phyloP scores from a whole-genome alignment of 78 protist species.

The Emiliania huxleyi region DNA sequence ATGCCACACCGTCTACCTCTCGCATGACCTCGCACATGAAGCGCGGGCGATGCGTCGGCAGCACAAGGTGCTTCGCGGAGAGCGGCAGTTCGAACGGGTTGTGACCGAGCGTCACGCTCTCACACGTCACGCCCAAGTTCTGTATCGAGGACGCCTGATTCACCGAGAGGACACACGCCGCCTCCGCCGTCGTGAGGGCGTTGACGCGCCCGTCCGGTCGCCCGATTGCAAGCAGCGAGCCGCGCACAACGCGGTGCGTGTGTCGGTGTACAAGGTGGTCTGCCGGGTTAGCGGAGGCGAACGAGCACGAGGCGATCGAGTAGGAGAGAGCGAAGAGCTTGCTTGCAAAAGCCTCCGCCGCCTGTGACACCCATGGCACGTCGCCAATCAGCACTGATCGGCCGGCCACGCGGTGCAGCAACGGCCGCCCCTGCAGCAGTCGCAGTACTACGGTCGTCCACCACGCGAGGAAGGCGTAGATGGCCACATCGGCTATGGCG shows the following conservation, averaged over 20 bases:
- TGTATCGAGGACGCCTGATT: constrained; percentile 16
- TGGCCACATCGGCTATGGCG: not conserved
- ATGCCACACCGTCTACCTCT: no score
- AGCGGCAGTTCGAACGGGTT: not conserved
- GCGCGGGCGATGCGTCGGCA: not conserved
- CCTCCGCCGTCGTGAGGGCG: constrained; percentile 15
- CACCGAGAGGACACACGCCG: not conserved
- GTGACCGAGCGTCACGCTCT: constrained; percentile 23
- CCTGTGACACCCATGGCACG: constrained; percentile 23
- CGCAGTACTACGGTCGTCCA: not conserved
- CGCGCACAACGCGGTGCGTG: constrained; percentile 56
- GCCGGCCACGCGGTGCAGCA: not conserved
- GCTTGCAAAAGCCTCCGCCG: constrained; percentile 30
- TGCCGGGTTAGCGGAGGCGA: not conserved
- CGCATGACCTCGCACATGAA: not conserved
- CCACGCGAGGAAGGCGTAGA: not conserved
- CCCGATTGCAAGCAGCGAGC: constrained; percentile 39
- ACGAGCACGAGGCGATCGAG: constrained; percentile 36
- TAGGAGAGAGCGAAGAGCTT: constrained; percentile 40
- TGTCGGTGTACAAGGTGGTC: constrained; percentile 24
- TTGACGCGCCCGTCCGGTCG: constrained; percentile 53
- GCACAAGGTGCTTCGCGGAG: not conserved
- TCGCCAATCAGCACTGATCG: not conserved
- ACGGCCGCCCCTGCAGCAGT: not conserved
- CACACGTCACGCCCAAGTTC: not conserved